A percentile compares a stretch with the other conserved stretches of the same genome.
Conservation (phyloP, 2,329 filamentous ascomycete genomes). For the Colletotrichum tropicale region DNA sequence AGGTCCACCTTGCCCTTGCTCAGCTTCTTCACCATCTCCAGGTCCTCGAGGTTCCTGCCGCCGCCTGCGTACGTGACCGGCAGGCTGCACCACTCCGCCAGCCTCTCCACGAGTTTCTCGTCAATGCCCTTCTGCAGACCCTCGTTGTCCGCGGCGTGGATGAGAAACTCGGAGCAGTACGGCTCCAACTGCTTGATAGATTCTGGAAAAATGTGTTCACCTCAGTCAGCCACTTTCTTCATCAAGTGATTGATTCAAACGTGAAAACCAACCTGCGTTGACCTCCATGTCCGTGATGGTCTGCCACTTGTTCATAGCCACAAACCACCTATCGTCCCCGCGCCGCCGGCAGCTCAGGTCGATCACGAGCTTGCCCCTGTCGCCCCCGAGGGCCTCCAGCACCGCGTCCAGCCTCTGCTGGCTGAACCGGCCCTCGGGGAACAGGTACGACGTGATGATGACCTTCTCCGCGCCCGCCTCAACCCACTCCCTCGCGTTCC, state of each 20-base stretch:
- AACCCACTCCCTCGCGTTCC: conserved; percentile 87
- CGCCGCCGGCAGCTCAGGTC: conserved; percentile 89
- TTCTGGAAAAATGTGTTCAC: conserved; percentile 52
- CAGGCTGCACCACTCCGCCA: conserved; percentile 87
- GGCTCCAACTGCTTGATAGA: conserved; percentile 83
- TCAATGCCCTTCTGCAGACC: conserved; percentile 92
- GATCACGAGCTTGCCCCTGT: conserved; percentile 85
- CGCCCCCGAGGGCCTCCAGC: conserved; percentile 72
- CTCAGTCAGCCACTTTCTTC: not conserved
- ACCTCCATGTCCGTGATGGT: conserved; percentile 97
- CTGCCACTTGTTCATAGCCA: conserved; percentile 99
- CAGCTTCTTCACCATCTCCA: conserved; percentile 80
- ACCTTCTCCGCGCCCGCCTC: conserved; percentile 89
- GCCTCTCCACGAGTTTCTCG: conserved; percentile 75
- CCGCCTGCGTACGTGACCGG: conserved; percentile 97
- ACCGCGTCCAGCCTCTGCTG: conserved; percentile 77
- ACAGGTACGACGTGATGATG: conserved; percentile 95
- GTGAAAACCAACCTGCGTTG: conserved; percentile 62
- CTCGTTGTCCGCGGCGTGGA: conserved; percentile 97
- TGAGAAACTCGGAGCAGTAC: conserved; percentile 94
- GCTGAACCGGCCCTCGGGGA: conserved; percentile 83
- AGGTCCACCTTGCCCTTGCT: conserved; percentile 86
- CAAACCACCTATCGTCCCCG: conserved; percentile 79
- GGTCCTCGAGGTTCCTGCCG: conserved; percentile 80
- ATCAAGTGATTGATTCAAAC: not conserved